These are phyloP conservation scores for Adansonia grandidieri DNA, from an alignment of 441 rosid species.

Conservation along the genomic window DNA sequence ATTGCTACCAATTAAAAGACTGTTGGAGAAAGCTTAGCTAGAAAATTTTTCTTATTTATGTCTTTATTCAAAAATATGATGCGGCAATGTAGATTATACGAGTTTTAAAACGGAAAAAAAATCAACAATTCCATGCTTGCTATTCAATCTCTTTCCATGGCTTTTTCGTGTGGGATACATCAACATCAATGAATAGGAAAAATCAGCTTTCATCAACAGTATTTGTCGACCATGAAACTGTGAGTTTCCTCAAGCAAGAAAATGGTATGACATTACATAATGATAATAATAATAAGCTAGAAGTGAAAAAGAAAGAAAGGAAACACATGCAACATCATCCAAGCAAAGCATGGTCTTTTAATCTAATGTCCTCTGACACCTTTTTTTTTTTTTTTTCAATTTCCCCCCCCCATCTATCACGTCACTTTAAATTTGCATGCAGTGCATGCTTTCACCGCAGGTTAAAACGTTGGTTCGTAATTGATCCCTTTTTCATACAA, in stretches of 20 bases:
- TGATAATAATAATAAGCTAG: not conserved
- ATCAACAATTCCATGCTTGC: not conserved
- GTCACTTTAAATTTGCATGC: slow-evolving; percentile 22
- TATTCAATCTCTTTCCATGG: slow-evolving; percentile 7
- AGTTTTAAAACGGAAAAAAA: not conserved
- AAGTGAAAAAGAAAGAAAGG: no score
- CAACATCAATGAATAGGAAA: slow-evolving; percentile 30
- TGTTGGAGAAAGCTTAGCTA: not conserved
- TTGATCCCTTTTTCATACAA: not conserved
- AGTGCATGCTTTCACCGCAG: not conserved
- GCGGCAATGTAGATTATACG: no score
- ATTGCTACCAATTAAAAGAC: not conserved
- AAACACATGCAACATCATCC: not conserved
- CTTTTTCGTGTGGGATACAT: slow-evolving; percentile 14
- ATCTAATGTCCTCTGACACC: slow-evolving; percentile 1
- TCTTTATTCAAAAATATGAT: no score
- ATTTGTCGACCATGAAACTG: not conserved
- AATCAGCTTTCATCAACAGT: not conserved
- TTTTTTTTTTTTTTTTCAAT: not conserved
- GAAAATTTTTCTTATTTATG: not conserved
- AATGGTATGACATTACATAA: not conserved
- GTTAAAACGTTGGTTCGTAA: not conserved
- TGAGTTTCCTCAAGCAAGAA: slow-evolving; percentile 7
- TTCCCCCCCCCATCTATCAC: slow-evolving; percentile 32
- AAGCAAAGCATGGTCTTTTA: not conserved